A percentile compares a stretch with the other conserved stretches of the same genome.
phyloP scores from a whole-genome alignment of 495 filamentous ascomycete genomes.

The Neurospora sp. region DNA sequence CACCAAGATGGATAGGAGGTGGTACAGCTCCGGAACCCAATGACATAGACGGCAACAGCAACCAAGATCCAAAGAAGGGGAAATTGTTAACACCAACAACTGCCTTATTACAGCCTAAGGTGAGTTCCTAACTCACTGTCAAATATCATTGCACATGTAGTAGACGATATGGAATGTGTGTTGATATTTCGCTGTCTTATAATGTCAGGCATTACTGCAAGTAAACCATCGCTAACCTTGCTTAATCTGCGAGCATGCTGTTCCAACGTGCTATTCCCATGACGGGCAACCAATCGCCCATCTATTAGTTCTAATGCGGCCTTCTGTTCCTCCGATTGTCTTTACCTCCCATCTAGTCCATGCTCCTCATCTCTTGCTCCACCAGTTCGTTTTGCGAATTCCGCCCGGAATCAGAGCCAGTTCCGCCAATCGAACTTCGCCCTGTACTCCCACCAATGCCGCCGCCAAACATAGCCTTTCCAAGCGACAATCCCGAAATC shows the following conservation, averaged over 20 bases:
- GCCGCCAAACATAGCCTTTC: conserved; percentile 22
- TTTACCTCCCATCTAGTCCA: conserved; percentile 12
- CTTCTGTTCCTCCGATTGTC: background rate
- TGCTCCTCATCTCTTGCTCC: conserved; percentile 25
- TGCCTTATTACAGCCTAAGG: background rate
- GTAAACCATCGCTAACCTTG: background rate
- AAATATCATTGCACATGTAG: background rate
- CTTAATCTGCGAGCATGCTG: background rate
- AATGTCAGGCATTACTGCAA: background rate
- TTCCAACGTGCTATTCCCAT: background rate
- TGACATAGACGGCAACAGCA: background rate
- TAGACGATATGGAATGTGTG: background rate
- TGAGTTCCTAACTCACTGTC: background rate
- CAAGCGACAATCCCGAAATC: conserved; percentile 36
- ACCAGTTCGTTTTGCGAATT: conserved; percentile 3
- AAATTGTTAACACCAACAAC: background rate
- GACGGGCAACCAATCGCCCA: background rate
- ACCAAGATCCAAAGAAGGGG: background rate
- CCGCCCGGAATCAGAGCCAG: background rate
- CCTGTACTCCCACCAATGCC: conserved; percentile 3
- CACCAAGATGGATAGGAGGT: background rate
- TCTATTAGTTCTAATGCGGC: background rate
- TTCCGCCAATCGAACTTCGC: conserved; percentile 3
- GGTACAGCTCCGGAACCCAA: background rate
- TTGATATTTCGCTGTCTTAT: background rate